phyloP scores from a whole-genome alignment of 2,329 filamentous ascomycete species.

The Colletotrichum caudatum region DNA sequence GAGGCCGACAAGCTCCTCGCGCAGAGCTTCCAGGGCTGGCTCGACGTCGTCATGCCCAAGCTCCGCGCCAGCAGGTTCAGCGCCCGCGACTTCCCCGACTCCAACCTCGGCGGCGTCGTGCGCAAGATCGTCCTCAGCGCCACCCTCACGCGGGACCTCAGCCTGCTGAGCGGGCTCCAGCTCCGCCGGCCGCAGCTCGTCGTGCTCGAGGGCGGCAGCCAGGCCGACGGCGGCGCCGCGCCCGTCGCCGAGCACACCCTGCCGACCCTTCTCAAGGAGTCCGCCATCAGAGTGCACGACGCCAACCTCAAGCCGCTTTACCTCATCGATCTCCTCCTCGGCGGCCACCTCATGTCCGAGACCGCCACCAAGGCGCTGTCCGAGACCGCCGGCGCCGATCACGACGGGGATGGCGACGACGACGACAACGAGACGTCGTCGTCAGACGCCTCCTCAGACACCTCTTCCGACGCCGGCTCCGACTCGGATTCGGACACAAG shows the following conservation, averaged over 20 bases:
- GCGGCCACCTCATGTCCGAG: conserved; percentile 58
- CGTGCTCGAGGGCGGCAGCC: conserved; percentile 73
- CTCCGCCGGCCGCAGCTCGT: conserved; percentile 81
- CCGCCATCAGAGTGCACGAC: conserved; percentile 75
- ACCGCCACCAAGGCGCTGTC: conserved; percentile 40
- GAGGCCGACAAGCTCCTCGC: conserved; percentile 93
- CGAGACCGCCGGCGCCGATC: conserved; percentile 29
- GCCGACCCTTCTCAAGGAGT: conserved; percentile 73
- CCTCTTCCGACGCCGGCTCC: conserved; percentile 48
- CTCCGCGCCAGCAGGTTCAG: conserved; percentile 64
- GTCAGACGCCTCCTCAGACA: conserved; percentile 48
- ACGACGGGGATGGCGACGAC: conserved; percentile 46
- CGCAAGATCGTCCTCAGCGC: conserved; percentile 91
- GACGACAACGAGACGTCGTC: conserved; percentile 48
- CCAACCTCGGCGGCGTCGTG: conserved; percentile 68
- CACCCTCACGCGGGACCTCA: conserved; percentile 89
- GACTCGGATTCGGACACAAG: conserved; percentile 47
- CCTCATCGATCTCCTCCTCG: conserved; percentile 80
- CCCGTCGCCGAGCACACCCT: conserved; percentile 63
- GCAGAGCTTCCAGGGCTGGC: conserved; percentile 94
- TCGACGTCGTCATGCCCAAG: conserved; percentile 76
- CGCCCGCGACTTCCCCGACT: conserved; percentile 65
- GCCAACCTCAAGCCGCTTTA: conserved; percentile 83
- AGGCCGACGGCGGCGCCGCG: conserved; percentile 53
- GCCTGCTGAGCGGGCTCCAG: conserved; percentile 79